A percentile compares a stretch with the other conserved stretches of the same genome.
Conservation (phyloP, 176 grass and related monocot species). For the Bromus sterilis region DNA sequence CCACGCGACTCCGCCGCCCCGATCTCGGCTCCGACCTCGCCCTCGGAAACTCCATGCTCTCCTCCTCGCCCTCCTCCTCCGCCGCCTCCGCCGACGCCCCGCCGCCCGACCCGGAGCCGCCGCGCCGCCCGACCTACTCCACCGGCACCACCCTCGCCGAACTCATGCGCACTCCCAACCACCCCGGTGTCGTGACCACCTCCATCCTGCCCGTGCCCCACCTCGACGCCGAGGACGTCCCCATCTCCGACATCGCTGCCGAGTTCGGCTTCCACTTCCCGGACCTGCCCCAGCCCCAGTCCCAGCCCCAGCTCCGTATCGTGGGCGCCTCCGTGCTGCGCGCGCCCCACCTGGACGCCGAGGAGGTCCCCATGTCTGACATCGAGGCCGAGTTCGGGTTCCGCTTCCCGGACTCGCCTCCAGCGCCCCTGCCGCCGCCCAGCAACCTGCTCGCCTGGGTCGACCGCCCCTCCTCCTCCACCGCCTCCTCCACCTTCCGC, state of each 20-base stretch:
- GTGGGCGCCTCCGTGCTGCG: conserved; percentile 5
- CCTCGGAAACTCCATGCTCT: conserved; percentile 59
- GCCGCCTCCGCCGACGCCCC: conserved; percentile 49
- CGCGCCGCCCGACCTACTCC: conserved; percentile 25
- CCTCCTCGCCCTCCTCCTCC: conserved; percentile 41
- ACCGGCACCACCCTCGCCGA: conserved; percentile 24
- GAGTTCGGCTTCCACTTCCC: conserved; percentile 46
- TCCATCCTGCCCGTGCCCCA: conserved; percentile 23
- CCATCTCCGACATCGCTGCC: conserved; percentile 15
- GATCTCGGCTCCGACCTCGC: conserved; percentile 93
- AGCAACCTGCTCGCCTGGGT: conserved; percentile 18
- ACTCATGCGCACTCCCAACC: no score
- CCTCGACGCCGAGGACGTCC: neutral
- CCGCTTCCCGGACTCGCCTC: conserved; percentile 26
- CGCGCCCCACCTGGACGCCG: conserved; percentile 14
- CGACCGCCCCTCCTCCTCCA: conserved; percentile 48
- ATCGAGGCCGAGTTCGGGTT: conserved; percentile 37
- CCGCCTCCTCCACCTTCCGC: conserved; percentile 44
- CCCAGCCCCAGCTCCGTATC: no score
- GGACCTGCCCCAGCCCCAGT: conserved; percentile 7
- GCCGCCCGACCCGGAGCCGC: neutral
- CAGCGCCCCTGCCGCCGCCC: conserved; percentile 1
- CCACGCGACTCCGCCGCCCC: conserved; percentile 45
- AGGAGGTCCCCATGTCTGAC: neutral
- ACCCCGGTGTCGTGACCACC: no score